Evolutionary conservation across 495 filamentous ascomycete genomes (phyloP).

Genomic region (Xylaria flabelliformis): DNA sequence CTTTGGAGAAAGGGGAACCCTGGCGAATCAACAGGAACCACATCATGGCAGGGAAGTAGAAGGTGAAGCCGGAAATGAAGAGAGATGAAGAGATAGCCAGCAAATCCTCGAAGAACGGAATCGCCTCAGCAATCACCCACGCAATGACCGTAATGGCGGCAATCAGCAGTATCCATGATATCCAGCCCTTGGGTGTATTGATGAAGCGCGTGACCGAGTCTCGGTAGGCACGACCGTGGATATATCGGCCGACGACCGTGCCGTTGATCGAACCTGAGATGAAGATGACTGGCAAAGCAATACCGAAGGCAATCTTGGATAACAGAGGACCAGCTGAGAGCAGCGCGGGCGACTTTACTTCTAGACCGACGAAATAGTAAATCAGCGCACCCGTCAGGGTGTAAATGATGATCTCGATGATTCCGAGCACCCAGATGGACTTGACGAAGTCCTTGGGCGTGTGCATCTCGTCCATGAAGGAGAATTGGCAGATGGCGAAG

Average conservation of each 20-base stretch:
- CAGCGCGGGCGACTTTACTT: conserved; percentile 73
- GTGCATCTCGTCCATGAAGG: conserved; percentile 79
- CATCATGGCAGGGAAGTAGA: conserved; percentile 68
- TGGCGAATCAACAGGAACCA: conserved; percentile 69
- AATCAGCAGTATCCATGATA: conserved; percentile 66
- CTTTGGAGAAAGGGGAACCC: conserved; percentile 52
- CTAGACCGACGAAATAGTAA: conserved; percentile 73
- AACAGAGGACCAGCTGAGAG: conserved; percentile 65
- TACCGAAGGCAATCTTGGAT: conserved; percentile 76
- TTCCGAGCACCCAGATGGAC: conserved; percentile 68
- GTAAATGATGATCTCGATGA: conserved; percentile 72
- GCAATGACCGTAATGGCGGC: conserved; percentile 66
- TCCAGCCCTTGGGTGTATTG: conserved; percentile 63
- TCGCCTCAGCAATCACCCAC: conserved; percentile 74
- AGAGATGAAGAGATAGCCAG: conserved; percentile 66
- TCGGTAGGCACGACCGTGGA: conserved; percentile 67
- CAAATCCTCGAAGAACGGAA: conserved; percentile 74
- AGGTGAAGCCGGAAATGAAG: conserved; percentile 69
- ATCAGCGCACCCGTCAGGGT: conserved; percentile 69
- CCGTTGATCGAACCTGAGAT: conserved; percentile 69
- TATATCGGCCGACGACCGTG: conserved; percentile 64
- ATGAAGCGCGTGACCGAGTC: conserved; percentile 63
- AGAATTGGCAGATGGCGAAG: conserved; percentile 75
- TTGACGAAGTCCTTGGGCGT: conserved; percentile 70
- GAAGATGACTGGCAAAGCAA: conserved; percentile 82